phyloP scores from a whole-genome alignment of 2,329 filamentous ascomycete genomes.

The Sarocladium kiliense region DNA sequence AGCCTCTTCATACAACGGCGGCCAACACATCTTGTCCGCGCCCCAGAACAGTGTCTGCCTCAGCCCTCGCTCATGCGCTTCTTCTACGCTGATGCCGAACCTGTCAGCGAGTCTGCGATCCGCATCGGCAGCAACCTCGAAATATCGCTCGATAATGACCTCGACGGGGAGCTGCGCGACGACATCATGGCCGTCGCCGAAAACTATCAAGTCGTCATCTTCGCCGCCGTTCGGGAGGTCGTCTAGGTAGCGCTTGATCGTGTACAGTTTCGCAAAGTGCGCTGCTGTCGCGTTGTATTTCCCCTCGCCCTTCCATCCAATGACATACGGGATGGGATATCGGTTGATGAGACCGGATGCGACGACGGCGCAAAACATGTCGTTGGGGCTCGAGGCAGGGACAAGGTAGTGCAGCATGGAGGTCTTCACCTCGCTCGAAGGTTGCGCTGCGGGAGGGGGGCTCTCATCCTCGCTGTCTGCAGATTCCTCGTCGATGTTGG shows the following conservation, averaged over 20 bases:
- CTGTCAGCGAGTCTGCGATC: conserved; percentile 45
- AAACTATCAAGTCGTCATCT: conserved; percentile 56
- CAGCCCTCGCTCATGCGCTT: conserved; percentile 23
- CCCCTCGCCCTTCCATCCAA: conserved; percentile 32
- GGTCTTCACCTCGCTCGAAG: conserved; percentile 12
- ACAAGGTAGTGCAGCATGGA: conserved; percentile 32
- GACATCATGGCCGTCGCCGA: conserved; percentile 59
- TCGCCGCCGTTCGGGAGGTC: conserved; percentile 18
- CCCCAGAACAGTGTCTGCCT: conserved; percentile 38
- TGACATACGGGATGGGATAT: conserved; percentile 31
- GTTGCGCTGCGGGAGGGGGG: background rate
- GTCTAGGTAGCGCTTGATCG: conserved; percentile 29
- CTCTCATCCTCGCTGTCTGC: background rate
- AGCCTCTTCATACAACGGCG: conserved; percentile 26
- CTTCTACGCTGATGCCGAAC: conserved; percentile 36
- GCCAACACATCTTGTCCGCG: conserved; percentile 40
- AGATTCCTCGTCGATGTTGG: background rate
- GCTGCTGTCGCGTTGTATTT: conserved; percentile 27
- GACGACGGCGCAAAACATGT: conserved; percentile 32
- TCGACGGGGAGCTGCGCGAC: conserved; percentile 62
- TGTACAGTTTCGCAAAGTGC: conserved; percentile 34
- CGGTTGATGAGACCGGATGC: conserved; percentile 31
- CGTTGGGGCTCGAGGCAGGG: conserved; percentile 30
- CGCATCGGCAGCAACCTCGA: conserved; percentile 44
- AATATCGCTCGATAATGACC: conserved; percentile 58